Evolutionary conservation across 257 asterid genomes (phyloP), one percentile per base, ranked within the genome.

Genomic region (Salvia splendens): DNA sequence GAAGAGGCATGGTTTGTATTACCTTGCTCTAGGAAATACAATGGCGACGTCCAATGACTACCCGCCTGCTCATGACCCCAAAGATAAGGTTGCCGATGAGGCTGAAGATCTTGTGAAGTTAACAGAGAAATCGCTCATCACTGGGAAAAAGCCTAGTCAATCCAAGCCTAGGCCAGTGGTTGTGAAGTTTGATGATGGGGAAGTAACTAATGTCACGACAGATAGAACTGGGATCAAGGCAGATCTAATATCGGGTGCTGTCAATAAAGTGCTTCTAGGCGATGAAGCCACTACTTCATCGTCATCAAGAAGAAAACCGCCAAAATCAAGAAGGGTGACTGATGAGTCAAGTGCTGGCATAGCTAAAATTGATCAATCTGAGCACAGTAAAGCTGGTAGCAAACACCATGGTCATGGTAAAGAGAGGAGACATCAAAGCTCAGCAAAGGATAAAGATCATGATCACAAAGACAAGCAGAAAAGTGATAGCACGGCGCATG

Each of bases 151-250:
- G 76, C 45, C 77, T 33, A 85, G 65, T 76, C 86, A 75, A 68
- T 77, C 81, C 61, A 93, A 85, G 81, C 78, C 89, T 20, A 87
- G 96, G 77, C 99, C 99, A 6, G 88, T 88, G 73, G 99, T 93
- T 53, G 95, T 93, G 73, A 90, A 74, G 73, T 78, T 93, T 73
- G 96, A 86, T 67, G 99, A 88, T 14, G 95, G 83, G 16, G 92
- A 90, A 58, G 77, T 72, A 48, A 53, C 51, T 32, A 73, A 49
- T 55, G 60, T 74, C 54, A 50, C 71, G 6, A 71, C 72, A 40
- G 77, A 72, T 75, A 85, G 74, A 61, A 55, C 54, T 10, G 85
- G 77, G 77, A 28, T 73, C 38, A 80, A 85, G 79, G 77, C 79
- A 15, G 96, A 88, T 80, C 61, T 75, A 20, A 76, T 92, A 24